Evolutionary conservation across 176 grass and related monocot species (phyloP), one percentile per base, ranked within the genome.

Genomic region (Oryza meridionalis): DNA sequence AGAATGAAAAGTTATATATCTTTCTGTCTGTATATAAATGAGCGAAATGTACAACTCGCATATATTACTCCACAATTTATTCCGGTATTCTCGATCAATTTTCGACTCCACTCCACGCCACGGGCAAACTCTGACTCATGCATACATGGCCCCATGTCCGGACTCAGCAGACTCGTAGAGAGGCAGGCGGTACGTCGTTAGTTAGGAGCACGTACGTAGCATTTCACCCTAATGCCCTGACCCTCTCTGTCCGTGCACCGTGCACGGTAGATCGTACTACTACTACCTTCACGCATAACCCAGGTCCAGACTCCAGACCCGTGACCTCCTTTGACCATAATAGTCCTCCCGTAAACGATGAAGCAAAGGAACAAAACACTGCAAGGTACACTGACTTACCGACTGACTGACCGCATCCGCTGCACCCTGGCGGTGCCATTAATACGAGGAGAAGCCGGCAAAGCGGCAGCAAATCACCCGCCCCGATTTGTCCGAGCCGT

Each of bases 371-470:
- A 55, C 63, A 42, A 24, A 64, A 29, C 63, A 26, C 63, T 12
- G 14, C 49, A 1, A 51, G 46, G 46, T 49, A 49, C n/a, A 63
- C 21, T 24, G n/a, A 9, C 32, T 17, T n/a, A 27, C 55, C 37
- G 21, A 9, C 77, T 16, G 38, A 62, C n/a, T 62, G 58, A 62
- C 2, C 8, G 14, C 26, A 67, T 15, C 27, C 27, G 5, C n/a
- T 62, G 58, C 58, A 9, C 58, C 58, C 58, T 24, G 58, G 58
- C 58, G 58, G 58, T 62, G 58, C 58, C 65, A 67, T 80, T 80
- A 69, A 69, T 37, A 24, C 17, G n/a, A 1, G 11, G 37, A 65
- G 64, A 69, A 33, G 27, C 44, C 10, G 32, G 53, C 53, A 58
- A 58, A n/a, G 53, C 19, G 17, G 53, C 53, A 21, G 53, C 53